Evolutionary conservation across 148 eudicot genomes (phyloP), one percentile per base, ranked within the genome.

Genomic region (Fallopia convolvulus): DNA sequence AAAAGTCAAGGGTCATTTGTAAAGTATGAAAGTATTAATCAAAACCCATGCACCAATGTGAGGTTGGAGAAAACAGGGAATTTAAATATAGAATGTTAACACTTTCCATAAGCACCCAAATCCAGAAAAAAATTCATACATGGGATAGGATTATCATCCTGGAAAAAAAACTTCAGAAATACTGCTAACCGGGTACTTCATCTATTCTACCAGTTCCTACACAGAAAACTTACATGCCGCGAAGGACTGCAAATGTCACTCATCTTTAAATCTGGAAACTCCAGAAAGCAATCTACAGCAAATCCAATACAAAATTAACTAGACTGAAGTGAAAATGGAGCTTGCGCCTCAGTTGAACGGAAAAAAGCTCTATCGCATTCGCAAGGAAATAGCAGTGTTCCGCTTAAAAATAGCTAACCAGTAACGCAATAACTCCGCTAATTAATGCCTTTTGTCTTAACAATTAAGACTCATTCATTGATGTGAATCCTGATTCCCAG

Each of bases 281-380:
- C 72, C 72, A 68, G 72, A 68, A 68, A 68, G 72, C 72, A 68
- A 68, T 68, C 72, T 68, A 68, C 72, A 68, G 21, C 72, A 68
- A 68, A 68, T 68, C 39, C 72, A 68, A 68, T 68, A 68, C 44
- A 68, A 17, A 68, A 68, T 68, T 68, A 65, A 68, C 72, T 68
- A 68, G 41, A 68, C 10, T 36, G 72, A 17, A 68, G 20, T 68
- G 72, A 68, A 68, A 36, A 68, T 36, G 46, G 44, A 68, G 20
- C 72, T 68, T 68, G 42, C 4, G 46, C 39, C 72, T 68, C 72
- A 68, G 72, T 3, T 39, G 72, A 68, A 68, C 21, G 20, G 46
- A 20, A 36, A 17, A 68, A 68, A 68, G 44, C 72, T 68, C 44
- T 68, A 7, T 33, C 44, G 23, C 44, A 68, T 33, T 30, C 20